A percentile compares a stretch with the other conserved stretches of the same genome.
These are phyloP conservation scores for Candida peoriensis DNA, from an alignment of 805 yeast genomes.

Conservation along the genomic window DNA sequence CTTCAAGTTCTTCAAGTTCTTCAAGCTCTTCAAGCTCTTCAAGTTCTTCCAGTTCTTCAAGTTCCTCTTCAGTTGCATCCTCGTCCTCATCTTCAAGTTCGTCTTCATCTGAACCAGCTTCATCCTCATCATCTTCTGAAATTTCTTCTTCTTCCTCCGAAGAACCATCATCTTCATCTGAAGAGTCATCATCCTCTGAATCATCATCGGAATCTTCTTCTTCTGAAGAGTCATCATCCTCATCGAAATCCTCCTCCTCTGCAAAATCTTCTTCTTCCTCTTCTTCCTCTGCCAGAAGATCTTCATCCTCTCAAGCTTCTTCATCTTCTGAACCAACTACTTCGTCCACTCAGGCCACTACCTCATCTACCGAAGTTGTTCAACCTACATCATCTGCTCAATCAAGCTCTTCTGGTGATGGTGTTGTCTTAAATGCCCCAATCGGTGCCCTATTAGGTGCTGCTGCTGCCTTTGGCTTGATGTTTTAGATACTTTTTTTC, in stretches of 20 bases:
- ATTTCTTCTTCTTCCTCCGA: conserved; percentile 4
- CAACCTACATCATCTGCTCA: conserved; percentile 16
- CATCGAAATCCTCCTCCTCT: conserved; percentile 17
- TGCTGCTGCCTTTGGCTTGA: conserved; percentile 2
- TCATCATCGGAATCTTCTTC: conserved; percentile 4
- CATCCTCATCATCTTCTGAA: conserved; percentile 22
- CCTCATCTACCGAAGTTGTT: conserved; percentile 16
- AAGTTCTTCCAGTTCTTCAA: conserved; percentile 20
- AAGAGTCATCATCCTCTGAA: conserved; percentile 6
- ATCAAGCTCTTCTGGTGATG: conserved; percentile 14
- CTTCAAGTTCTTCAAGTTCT: conserved; percentile 28
- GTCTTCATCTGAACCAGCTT: conserved; percentile 19
- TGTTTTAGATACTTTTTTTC: neutral
- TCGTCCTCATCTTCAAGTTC: conserved; percentile 10
- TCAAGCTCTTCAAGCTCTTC: too few relatives aligned
- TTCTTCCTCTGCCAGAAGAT: conserved; percentile 1
- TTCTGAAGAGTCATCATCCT: conserved; percentile 12
- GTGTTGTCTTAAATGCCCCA: conserved; percentile 1
- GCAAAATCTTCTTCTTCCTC: conserved; percentile 12
- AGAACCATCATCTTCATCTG: conserved; percentile 2
- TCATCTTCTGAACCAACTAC: conserved; percentile 17
- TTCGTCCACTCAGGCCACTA: conserved; percentile 12
- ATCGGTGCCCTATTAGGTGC: conserved; percentile 4
- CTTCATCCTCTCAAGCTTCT: conserved; percentile 3
- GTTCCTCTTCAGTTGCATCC: conserved; percentile 17